Evolutionary conservation across 805 yeast species (phyloP).

Genomic region (Ogataea parapolymorpha): DNA sequence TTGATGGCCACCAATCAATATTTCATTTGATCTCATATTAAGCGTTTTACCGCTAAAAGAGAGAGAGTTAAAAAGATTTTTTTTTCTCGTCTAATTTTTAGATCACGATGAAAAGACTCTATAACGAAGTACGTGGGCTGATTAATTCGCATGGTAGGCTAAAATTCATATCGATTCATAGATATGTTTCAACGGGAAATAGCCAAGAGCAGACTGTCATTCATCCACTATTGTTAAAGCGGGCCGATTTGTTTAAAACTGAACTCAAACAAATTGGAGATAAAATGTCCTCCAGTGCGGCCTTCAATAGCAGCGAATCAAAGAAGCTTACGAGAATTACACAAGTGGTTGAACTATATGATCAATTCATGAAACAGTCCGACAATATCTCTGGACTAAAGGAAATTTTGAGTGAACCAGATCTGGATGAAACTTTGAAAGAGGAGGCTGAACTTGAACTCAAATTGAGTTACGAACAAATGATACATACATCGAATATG

Average conservation of each 20-base stretch:
- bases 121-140: too few relatives aligned
- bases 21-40: too few relatives aligned
- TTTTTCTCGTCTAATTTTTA: too few relatives aligned
- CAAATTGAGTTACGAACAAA: slow-evolving; percentile 39
- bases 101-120: too few relatives aligned
- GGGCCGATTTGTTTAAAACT: slow-evolving; percentile 38
- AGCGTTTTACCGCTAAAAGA: too few relatives aligned
- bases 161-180: too few relatives aligned
- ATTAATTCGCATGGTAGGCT: too few relatives aligned
- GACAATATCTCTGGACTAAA: slow-evolving; percentile 34
- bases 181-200: too few relatives aligned
- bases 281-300: slow-evolving; percentile 39
- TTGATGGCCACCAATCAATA: too few relatives aligned
- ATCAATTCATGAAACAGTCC: slow-evolving; percentile 35
- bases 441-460: slow-evolving; percentile 66
- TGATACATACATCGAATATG: slow-evolving; percentile 40
- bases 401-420: slow-evolving; percentile 33
- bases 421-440: slow-evolving; percentile 42
- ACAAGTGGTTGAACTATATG: slow-evolving; percentile 39
- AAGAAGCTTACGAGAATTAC: slow-evolving; percentile 46
- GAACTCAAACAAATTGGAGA: slow-evolving; percentile 43
- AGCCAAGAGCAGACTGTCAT: not conserved
- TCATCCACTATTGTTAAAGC: not conserved
- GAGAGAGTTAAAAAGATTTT: too few relatives aligned
- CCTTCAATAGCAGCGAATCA: slow-evolving; percentile 46